Evolutionary conservation across 2,329 filamentous ascomycete species (phyloP).

Genomic region (Botrytis deweyae): DNA sequence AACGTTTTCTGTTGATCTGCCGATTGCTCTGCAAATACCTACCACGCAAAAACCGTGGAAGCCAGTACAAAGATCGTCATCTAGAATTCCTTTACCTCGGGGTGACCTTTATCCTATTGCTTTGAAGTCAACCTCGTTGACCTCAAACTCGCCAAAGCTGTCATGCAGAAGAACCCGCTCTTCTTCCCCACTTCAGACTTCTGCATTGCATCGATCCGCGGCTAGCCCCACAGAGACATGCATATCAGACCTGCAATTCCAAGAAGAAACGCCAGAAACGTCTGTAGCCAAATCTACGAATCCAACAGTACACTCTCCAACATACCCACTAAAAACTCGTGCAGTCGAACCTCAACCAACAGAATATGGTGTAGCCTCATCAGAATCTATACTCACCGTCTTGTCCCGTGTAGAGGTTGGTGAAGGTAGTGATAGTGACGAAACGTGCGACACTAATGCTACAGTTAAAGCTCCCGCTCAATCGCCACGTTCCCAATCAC

Average conservation of each 20-base stretch:
- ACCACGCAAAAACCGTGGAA: constrained; percentile 69
- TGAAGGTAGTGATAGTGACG: constrained; percentile 34
- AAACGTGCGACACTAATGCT: constrained; percentile 34
- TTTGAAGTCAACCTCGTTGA: constrained; percentile 18
- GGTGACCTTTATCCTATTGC: constrained; percentile 20
- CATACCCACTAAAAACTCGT: background rate
- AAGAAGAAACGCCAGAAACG: constrained; percentile 15
- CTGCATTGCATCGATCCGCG: constrained; percentile 8
- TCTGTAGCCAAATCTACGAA: background rate
- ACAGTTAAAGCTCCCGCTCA: constrained; percentile 32
- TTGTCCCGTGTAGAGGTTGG: constrained; percentile 24
- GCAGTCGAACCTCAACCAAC: background rate
- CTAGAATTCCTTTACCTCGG: constrained; percentile 22
- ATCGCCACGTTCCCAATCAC: background rate
- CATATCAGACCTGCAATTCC: background rate
- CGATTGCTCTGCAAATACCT: constrained; percentile 64
- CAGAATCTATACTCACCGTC: background rate
- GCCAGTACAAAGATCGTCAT: constrained; percentile 43
- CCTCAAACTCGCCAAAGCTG: constrained; percentile 11
- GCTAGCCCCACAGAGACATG: constrained; percentile 11
- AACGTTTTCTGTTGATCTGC: constrained; percentile 71
- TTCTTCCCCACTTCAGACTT: constrained; percentile 18
- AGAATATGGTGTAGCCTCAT: background rate
- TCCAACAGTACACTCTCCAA: background rate
- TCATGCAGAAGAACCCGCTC: constrained; percentile 13